phyloP scores from a whole-genome alignment of 768 basidiomycete species.

The Phanerochaete carnosa region DNA sequence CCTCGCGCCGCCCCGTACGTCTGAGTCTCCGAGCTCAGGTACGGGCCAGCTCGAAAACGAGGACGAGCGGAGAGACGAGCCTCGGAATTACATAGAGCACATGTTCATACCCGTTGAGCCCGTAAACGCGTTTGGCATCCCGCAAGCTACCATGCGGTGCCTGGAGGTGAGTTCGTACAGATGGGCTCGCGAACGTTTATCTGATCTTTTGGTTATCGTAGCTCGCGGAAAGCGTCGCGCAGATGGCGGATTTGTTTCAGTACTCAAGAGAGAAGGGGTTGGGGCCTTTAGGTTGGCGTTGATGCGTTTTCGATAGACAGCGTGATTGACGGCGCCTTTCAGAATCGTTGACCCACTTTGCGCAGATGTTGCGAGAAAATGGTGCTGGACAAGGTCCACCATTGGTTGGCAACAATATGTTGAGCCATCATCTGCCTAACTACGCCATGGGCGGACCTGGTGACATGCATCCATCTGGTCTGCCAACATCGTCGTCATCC shows the following conservation, averaged over 20 bases:
- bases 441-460: background rate
- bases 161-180: slow-evolving; percentile 53
- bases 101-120: slow-evolving; percentile 78
- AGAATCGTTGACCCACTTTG: slow-evolving; percentile 44
- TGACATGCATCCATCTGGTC: background rate
- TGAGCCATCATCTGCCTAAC: background rate
- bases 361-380: slow-evolving; percentile 35
- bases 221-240: slow-evolving; percentile 79
- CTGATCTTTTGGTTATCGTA: slow-evolving; percentile 24
- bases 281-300: slow-evolving; percentile 64
- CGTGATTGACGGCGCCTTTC: background rate
- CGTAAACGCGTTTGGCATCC: slow-evolving; percentile 85
- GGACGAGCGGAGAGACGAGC: slow-evolving; percentile 41
- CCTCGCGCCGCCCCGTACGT: slow-evolving; percentile 43
- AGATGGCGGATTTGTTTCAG: slow-evolving; percentile 75
- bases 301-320: background rate
- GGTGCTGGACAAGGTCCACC: slow-evolving; percentile 5
- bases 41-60: slow-evolving; percentile 23
- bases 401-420: background rate
- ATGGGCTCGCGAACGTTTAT: slow-evolving; percentile 5
- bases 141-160: slow-evolving; percentile 87
- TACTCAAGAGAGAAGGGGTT: slow-evolving; percentile 51
- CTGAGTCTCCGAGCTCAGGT: slow-evolving; percentile 20
- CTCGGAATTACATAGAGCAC: slow-evolving; percentile 48
- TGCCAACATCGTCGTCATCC: slow-evolving; percentile 1